These are phyloP conservation scores for Picea mariana DNA, from an alignment of 83 land plant genomes.

Conservation along the genomic window DNA sequence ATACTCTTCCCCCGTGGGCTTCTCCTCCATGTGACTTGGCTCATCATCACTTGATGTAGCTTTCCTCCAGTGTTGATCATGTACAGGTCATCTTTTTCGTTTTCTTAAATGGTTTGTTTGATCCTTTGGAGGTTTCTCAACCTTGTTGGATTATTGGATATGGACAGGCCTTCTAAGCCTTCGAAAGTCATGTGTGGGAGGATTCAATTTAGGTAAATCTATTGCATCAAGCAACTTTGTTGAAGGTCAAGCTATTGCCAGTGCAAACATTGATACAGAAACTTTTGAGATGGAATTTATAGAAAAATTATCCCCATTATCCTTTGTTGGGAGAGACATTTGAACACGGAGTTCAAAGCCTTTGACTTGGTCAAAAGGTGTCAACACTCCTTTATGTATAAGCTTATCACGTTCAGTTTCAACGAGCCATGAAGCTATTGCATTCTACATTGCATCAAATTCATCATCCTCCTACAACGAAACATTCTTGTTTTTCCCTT, in stretches of 20 bases:
- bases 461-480: slow-evolving; percentile 73
- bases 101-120: slow-evolving; percentile 31
- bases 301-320: slow-evolving; percentile 31
- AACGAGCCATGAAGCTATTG: slow-evolving; percentile 78
- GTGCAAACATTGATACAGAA: slow-evolving; percentile 58
- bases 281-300: slow-evolving; percentile 59
- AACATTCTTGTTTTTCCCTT: slow-evolving; percentile 17
- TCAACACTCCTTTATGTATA: slow-evolving; percentile 83
- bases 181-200: slow-evolving; percentile 79
- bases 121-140: slow-evolving; percentile 21
- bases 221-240: slow-evolving; percentile 80
- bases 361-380: slow-evolving; percentile 83
- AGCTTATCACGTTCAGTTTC: slow-evolving; percentile 95
- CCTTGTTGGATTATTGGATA: slow-evolving; percentile 11
- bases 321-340: slow-evolving; percentile 43
- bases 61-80: too few relatives aligned
- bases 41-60: too few relatives aligned
- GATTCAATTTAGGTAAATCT: slow-evolving; percentile 71
- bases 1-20: too few relatives aligned
- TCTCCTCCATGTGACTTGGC: too few relatives aligned
- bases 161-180: slow-evolving; percentile 28
- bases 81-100: slow-evolving; percentile 58
- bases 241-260: slow-evolving; percentile 70
- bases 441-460: slow-evolving; percentile 84
- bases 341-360: slow-evolving; percentile 93